A percentile compares a stretch with the other conserved stretches of the same genome.
Evolutionary conservation across 225 moss, liverwort and hornwort species (phyloP).

Genomic region (Rhytidiadelphus loreus): DNA sequence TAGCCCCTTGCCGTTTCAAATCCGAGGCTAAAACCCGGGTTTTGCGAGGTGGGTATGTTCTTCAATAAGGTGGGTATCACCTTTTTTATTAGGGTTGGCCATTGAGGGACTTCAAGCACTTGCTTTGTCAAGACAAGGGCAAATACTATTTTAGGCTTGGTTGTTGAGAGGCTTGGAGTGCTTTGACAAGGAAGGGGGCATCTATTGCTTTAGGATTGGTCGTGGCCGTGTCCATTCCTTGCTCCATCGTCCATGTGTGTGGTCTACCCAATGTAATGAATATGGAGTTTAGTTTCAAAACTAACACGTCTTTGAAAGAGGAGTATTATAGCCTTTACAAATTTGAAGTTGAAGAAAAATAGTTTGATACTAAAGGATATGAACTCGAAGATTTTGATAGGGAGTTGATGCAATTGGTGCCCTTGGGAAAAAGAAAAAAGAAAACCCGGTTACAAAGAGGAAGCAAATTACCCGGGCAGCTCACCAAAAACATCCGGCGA

Average conservation of each 20-base stretch:
- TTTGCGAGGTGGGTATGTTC: accelerated
- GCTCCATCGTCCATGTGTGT: no score
- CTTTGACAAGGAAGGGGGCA: accelerated
- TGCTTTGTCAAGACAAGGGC: accelerated
- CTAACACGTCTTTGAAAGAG: accelerated
- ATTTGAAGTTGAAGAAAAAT: background rate
- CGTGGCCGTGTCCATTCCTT: accelerated
- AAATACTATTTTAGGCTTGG: no score
- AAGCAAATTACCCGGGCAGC: background rate
- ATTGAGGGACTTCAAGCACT: background rate
- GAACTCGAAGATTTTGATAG: background rate
- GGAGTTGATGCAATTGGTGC: no score
- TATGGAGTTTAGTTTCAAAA: background rate
- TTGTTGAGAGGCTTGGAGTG: accelerated
- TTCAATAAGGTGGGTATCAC: background rate
- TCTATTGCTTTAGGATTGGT: background rate
- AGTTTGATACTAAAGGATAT: no score
- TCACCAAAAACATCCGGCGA: background rate
- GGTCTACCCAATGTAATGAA: no score
- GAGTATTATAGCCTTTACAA: background rate
- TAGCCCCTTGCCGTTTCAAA: background rate
- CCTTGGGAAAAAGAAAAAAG: accelerated
- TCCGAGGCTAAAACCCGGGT: accelerated
- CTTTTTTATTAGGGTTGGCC: accelerated
- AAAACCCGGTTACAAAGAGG: background rate